Evolutionary conservation across 116 monocot species (phyloP), one percentile per base, ranked within the genome.

Genomic region (Zostera marina): DNA sequence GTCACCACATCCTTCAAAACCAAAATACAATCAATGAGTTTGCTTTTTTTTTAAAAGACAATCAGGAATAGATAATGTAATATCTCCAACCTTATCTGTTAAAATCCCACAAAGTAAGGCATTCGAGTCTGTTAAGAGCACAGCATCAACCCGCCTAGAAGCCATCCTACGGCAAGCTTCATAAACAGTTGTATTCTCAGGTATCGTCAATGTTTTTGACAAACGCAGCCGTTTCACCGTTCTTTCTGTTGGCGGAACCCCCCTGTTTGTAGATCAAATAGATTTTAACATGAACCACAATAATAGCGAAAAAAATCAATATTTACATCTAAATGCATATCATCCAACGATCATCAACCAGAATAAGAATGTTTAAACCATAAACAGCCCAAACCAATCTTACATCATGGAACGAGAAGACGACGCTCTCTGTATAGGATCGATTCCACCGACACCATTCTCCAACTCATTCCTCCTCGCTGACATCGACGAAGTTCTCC

Each of bases 131-230:
- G 89, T 96, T 65, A 96, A 58, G 70, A 96, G 58, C 32, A 85
- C 82, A 42, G 96, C 96, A 76, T 96, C 96, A 69, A 82, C 82
- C 47, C 76, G 79, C 11, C 96, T 72, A 56, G 78, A 63, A 61
- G 77, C 89, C 96, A 96, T 96, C 48, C 96, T 73, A 14, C 77
- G 77, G 52, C 96, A 96, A 49, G 89, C 96, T 62, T 96, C 96
- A 41, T 66, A 56, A 21, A 89, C 58, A 32, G 82, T 77, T 51
- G 85, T 88, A 53, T 46, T 78, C 25, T 96, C 89, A 63, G 96
- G 96, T 54, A 96, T 89, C 26, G 96, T 96, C 61, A 96, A 68
- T 46, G 96, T 89, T 75, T 76, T 96, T 68, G 82, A 82, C 66
- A 96, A 68, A 11, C 85, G 73, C 41, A 96, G 62, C 64, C 82